Evolutionary conservation across 148 eudicot genomes (phyloP).

Genomic region (Silene conica): DNA sequence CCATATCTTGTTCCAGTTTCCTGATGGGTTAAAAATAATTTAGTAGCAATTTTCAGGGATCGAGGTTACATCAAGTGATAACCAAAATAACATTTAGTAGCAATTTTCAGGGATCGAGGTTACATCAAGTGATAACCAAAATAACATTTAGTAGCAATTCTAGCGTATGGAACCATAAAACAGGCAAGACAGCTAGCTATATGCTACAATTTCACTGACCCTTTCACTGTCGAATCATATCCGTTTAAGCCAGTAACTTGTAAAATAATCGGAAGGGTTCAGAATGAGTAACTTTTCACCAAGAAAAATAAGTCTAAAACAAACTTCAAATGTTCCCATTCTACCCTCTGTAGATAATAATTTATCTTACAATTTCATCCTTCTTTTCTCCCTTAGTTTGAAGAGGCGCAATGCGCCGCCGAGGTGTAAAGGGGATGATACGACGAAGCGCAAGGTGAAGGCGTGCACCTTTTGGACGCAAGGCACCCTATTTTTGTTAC

Average conservation of each 20-base stretch:
- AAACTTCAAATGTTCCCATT: too few relatives aligned
- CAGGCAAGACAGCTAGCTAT: slow-evolving; percentile 4
- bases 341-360: too few relatives aligned
- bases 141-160: neutral
- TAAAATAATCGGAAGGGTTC: neutral
- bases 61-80: neutral
- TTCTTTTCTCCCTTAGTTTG: too few relatives aligned
- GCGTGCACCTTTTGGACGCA: too few relatives aligned
- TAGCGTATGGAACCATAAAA: neutral
- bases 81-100: neutral
- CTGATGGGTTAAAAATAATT: slow-evolving; percentile 30
- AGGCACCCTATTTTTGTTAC: too few relatives aligned
- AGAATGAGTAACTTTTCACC: neutral
- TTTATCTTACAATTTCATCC: too few relatives aligned
- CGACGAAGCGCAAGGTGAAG: too few relatives aligned
- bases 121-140: neutral
- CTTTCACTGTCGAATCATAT: neutral
- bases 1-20: slow-evolving; percentile 87
- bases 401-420: too few relatives aligned
- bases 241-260: neutral
- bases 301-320: neutral
- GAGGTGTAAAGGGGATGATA: too few relatives aligned
- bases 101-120: neutral
- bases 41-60: neutral
- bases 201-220: neutral